Conservation (phyloP, 1,284 basidiomycete species). For the Irpex lacteus region DNA sequence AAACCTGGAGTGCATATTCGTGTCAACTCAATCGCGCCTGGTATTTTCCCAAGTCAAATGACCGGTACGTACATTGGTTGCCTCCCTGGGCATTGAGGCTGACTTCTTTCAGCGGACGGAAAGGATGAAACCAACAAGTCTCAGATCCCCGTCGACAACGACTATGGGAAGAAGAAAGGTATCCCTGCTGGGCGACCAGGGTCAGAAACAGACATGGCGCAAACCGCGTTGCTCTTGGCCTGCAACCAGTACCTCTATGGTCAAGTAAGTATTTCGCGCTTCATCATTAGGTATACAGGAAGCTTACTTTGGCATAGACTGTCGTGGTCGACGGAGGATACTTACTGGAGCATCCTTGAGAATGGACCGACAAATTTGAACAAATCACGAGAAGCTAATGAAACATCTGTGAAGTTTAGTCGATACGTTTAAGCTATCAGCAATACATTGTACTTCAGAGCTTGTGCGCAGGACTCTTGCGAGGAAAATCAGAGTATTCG, state of each 20-base stretch:
- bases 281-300: background rate
- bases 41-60: constrained; percentile 38
- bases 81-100: background rate
- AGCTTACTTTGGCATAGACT: background rate
- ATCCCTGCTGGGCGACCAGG: constrained; percentile 37
- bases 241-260: constrained; percentile 36
- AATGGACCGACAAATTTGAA: background rate
- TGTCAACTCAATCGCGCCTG: constrained; percentile 37
- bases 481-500: too few species aligned
- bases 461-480: too few species aligned
- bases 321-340: constrained; percentile 31
- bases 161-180: constrained; percentile 32
- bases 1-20: constrained; percentile 32
- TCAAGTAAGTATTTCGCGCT: constrained; percentile 23
- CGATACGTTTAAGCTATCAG: too few species aligned
- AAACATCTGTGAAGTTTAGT: background rate
- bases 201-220: constrained; percentile 36
- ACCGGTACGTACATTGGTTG: constrained; percentile 26
- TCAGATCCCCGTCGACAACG: constrained; percentile 24
- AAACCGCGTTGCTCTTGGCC: constrained; percentile 32
- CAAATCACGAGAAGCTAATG: too few species aligned
- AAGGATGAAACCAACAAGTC: constrained; percentile 37
- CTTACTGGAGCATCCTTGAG: constrained; percentile 31
- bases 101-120: constrained; percentile 19
- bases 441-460: too few species aligned